phyloP scores from a whole-genome alignment of 78 protist genomes.

The Chrysochromulina tobinii region DNA sequence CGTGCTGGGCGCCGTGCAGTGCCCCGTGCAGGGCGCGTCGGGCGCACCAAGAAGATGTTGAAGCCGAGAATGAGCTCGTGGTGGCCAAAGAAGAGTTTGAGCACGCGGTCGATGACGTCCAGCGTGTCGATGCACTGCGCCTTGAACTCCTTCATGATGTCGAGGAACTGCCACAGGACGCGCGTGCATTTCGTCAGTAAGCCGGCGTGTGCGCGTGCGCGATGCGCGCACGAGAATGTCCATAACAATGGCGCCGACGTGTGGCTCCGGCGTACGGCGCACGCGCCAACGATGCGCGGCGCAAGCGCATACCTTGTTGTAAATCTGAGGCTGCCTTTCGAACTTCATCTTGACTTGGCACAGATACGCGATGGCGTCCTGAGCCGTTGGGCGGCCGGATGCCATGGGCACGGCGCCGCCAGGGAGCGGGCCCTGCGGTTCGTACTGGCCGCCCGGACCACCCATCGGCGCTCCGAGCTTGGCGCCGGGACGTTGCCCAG shows the following conservation, averaged over 20 bases:
- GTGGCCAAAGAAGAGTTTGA: constrained; percentile 80
- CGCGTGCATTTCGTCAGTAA: too few relatives aligned
- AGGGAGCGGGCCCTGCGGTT: too few relatives aligned
- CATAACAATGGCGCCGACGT: too few relatives aligned
- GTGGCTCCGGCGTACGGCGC: too few relatives aligned
- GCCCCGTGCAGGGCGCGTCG: not conserved
- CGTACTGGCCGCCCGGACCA: too few relatives aligned
- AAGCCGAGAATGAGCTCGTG: constrained; percentile 82
- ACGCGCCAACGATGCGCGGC: too few relatives aligned
- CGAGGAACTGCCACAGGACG: constrained; percentile 67
- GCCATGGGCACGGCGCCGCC: too few relatives aligned
- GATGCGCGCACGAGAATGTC: too few relatives aligned
- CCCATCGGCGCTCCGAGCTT: too few relatives aligned
- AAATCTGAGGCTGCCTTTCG: constrained; percentile 71
- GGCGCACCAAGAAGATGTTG: constrained; percentile 91
- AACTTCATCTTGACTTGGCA: constrained; percentile 88
- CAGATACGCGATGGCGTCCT: constrained; percentile 81
- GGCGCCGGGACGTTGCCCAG: too few relatives aligned
- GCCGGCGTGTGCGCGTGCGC: too few relatives aligned
- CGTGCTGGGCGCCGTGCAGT: too few relatives aligned
- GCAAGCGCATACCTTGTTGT: constrained; percentile 60
- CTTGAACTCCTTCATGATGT: constrained; percentile 93
- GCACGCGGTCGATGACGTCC: constrained; percentile 86
- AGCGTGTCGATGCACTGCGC: constrained; percentile 88
- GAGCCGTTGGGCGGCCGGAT: not conserved